phyloP scores from a whole-genome alignment of 257 asterid genomes.

The Paulownia fortunei region DNA sequence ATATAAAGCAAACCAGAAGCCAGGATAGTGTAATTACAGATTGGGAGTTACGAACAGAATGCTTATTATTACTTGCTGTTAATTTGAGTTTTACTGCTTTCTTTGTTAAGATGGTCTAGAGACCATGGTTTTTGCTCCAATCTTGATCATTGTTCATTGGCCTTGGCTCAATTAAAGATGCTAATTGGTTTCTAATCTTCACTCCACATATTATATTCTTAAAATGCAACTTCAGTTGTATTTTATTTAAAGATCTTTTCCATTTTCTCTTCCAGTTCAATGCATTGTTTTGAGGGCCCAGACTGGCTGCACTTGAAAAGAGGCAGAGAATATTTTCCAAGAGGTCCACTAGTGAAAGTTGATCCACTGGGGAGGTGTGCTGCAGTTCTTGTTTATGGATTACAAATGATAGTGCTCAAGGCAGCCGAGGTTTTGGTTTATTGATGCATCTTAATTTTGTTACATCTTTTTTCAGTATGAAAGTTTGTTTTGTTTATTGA shows the following conservation, averaged over 20 bases:
- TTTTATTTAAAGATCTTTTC: conserved; percentile 23
- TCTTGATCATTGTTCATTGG: not conserved
- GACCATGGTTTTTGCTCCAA: not conserved
- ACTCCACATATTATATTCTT: conserved; percentile 9
- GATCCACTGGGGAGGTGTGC: conserved; percentile 97
- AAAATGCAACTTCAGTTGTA: conserved; percentile 11
- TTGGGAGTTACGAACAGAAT: conserved; percentile 17
- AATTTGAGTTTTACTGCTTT: not conserved
- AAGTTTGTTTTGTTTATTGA: not conserved
- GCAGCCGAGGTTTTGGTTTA: conserved; percentile 80
- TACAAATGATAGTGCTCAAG: conserved; percentile 94
- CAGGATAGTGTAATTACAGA: conserved; percentile 16
- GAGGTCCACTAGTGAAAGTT: conserved; percentile 88
- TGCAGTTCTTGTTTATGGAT: conserved; percentile 79
- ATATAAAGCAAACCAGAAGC: conserved; percentile 13
- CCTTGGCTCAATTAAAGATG: not conserved
- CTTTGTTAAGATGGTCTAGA: conserved; percentile 4
- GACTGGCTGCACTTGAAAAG: conserved; percentile 89
- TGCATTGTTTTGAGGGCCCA: conserved; percentile 99
- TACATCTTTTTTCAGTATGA: not conserved
- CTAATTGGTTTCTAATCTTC: conserved; percentile 9
- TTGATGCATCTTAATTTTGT: conserved; percentile 27
- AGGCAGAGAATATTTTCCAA: conserved; percentile 84
- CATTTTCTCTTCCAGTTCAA: conserved; percentile 66
- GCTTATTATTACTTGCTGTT: not conserved